These are phyloP conservation scores for Kickxella alabastrina DNA, from an alignment of 192 early-diverging fungal species.

Conservation along the genomic window DNA sequence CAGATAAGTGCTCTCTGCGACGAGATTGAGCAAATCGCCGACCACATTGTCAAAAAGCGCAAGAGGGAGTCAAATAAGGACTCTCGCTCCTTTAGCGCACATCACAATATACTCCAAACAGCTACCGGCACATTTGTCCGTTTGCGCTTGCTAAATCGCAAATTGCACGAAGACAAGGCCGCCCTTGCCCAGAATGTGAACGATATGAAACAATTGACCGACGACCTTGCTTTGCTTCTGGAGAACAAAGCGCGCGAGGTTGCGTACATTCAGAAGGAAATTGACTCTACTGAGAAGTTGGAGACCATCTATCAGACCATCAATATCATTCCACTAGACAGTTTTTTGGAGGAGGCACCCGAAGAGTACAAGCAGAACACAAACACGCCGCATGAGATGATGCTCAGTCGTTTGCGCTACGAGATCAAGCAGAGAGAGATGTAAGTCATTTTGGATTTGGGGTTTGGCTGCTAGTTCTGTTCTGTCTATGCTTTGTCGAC, in stretches of 20 bases:
- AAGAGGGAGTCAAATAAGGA: neutral
- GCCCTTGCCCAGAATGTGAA: constrained; percentile 17
- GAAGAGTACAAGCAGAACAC: constrained; percentile 24
- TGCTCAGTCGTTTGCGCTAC: constrained; percentile 43
- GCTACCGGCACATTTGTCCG: constrained; percentile 34
- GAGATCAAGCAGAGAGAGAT: constrained; percentile 42
- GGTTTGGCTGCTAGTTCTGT: neutral
- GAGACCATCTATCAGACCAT: constrained; percentile 51
- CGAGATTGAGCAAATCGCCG: constrained; percentile 22
- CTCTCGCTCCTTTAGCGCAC: neutral
- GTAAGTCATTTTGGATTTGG: constrained; percentile 7
- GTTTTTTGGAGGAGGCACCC: constrained; percentile 25
- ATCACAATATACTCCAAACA: constrained; percentile 16
- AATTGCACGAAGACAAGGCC: constrained; percentile 29
- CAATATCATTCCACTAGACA: constrained; percentile 23
- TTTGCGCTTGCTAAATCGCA: constrained; percentile 34
- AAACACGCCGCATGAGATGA: constrained; percentile 42
- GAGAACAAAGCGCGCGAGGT: constrained; percentile 37
- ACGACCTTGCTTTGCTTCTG: constrained; percentile 29
- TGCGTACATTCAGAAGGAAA: constrained; percentile 36
- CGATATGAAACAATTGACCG: constrained; percentile 29
- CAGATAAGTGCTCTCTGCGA: constrained; percentile 32
- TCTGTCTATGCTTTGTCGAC: neutral
- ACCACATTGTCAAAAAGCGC: neutral
- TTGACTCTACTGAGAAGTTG: constrained; percentile 31